These are phyloP conservation scores for Macrophomina pseudophaseolina DNA, from an alignment of 2,329 filamentous ascomycete species.

Conservation along the genomic window DNA sequence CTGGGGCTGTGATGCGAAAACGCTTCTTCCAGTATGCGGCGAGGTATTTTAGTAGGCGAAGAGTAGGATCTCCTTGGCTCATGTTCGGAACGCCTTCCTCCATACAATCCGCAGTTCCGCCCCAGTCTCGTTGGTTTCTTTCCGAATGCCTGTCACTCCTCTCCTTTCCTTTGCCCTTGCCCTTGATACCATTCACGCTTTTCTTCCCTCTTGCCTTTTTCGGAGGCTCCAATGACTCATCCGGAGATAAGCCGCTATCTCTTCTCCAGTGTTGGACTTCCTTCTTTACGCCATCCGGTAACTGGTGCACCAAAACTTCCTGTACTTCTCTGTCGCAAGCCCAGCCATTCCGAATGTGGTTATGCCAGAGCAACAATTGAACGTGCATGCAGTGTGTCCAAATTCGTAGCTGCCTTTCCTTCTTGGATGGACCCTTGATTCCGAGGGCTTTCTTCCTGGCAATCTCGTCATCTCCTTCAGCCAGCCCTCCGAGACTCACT, in stretches of 20 bases:
- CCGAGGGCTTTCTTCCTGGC: conserved; percentile 54
- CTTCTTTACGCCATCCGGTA: conserved; percentile 42
- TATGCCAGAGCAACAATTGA: conserved; percentile 86
- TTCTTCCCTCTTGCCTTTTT: conserved; percentile 22
- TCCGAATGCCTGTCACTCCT: conserved; percentile 45
- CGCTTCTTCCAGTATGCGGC: conserved; percentile 85
- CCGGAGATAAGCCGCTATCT: conserved; percentile 77
- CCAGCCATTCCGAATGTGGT: conserved; percentile 64
- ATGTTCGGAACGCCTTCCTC: conserved; percentile 73
- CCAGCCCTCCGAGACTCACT: conserved; percentile 24
- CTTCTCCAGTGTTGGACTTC: conserved; percentile 50
- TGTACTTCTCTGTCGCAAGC: conserved; percentile 43
- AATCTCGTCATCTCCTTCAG: conserved; percentile 10
- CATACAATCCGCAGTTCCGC: conserved; percentile 67
- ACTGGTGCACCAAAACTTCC: conserved; percentile 36
- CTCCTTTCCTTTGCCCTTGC: conserved; percentile 45
- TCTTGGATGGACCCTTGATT: conserved; percentile 86
- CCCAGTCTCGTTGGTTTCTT: conserved; percentile 70
- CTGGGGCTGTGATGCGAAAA: conserved; percentile 77
- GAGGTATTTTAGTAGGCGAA: conserved; percentile 76
- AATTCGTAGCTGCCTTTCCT: conserved; percentile 77
- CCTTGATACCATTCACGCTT: conserved; percentile 29
- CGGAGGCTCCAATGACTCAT: not conserved
- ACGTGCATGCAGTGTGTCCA: conserved; percentile 89
- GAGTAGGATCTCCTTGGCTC: conserved; percentile 81